A percentile compares a stretch with the other conserved stretches of the same genome.
Evolutionary conservation across 805 yeast species (phyloP).

Genomic region (Grigorovia jiainica): DNA sequence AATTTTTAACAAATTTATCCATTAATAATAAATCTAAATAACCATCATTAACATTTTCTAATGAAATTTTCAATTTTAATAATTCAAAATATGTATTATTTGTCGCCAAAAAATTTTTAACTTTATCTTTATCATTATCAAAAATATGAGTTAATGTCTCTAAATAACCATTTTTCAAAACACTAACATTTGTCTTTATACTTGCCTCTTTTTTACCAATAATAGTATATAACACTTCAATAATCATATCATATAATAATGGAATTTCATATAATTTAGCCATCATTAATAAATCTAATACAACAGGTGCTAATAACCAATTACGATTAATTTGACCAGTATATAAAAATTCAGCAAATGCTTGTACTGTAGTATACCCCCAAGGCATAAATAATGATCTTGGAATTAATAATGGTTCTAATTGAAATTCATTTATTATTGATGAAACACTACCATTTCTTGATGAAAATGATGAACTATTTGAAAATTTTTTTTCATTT

Average conservation of each 20-base stretch:
- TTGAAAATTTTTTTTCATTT: neutral
- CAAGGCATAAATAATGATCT: conserved; percentile 63
- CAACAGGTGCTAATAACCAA: conserved; percentile 64
- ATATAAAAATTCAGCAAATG: conserved; percentile 62
- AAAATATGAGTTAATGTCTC: conserved; percentile 13
- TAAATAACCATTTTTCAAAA: conserved; percentile 15
- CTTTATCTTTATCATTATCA: conserved; percentile 16
- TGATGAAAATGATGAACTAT: neutral
- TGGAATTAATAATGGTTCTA: conserved; percentile 60
- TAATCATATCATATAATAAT: conserved; percentile 54
- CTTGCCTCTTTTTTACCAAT: conserved; percentile 58
- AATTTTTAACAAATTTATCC: conserved; percentile 35
- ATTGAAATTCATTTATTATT: conserved; percentile 12
- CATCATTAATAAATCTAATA: conserved; percentile 52
- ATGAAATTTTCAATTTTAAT: conserved; percentile 43
- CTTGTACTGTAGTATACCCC: conserved; percentile 48
- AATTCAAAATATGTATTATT: conserved; percentile 29
- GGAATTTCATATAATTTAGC: conserved; percentile 64
- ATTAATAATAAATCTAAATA: conserved; percentile 46
- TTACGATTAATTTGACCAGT: conserved; percentile 73
- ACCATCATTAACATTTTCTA: conserved; percentile 59
- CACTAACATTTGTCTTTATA: conserved; percentile 3
- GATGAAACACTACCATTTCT: neutral
- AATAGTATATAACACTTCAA: conserved; percentile 60
- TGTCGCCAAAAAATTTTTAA: conserved; percentile 15